Percentiles rank a stretch among this genome's conserved stretches.
Evolutionary conservation across 495 filamentous ascomycete genomes (phyloP).

Genomic region (Diplogelasinospora grovesii): DNA sequence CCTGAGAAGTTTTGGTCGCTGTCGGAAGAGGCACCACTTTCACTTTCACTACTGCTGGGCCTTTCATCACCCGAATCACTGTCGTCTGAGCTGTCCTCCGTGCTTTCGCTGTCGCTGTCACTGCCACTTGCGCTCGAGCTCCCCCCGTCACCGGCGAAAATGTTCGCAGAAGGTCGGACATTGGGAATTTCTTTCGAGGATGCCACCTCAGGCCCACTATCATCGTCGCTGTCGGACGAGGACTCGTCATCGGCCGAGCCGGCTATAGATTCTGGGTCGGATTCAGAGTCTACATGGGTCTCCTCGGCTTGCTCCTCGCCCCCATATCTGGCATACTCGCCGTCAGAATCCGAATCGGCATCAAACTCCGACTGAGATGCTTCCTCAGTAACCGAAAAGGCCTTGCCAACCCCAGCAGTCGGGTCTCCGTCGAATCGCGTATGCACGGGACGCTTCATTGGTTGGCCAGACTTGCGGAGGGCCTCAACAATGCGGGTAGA

Average conservation of each 20-base stretch:
- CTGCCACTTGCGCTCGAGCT: background rate
- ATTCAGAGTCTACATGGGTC: slow-evolving; percentile 16
- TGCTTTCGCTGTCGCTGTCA: slow-evolving; percentile 5
- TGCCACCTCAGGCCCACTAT: slow-evolving; percentile 3
- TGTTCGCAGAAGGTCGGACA: background rate
- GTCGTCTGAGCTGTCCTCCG: slow-evolving; percentile 8
- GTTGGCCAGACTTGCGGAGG: slow-evolving; percentile 20
- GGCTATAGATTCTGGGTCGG: no score
- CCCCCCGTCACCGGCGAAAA: background rate
- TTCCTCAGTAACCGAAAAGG: background rate
- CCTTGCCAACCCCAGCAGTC: background rate
- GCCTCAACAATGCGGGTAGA: slow-evolving; percentile 29
- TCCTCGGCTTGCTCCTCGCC: slow-evolving; percentile 11
- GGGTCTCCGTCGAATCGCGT: slow-evolving; percentile 25
- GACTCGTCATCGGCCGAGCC: slow-evolving; percentile 7
- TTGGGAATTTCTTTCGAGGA: background rate
- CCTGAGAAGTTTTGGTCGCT: slow-evolving; percentile 1
- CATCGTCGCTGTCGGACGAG: slow-evolving; percentile 6
- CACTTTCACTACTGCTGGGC: no score
- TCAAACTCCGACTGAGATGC: slow-evolving; percentile 12
- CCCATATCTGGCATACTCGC: background rate
- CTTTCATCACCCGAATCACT: slow-evolving; percentile 2
- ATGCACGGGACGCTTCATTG: slow-evolving; percentile 25
- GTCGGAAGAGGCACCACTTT: background rate
- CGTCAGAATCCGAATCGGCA: slow-evolving; percentile 14